Base-by-base conservation (phyloP, 2,329 filamentous ascomycete genomes). In the Cytospora chrysosperma region DNA sequence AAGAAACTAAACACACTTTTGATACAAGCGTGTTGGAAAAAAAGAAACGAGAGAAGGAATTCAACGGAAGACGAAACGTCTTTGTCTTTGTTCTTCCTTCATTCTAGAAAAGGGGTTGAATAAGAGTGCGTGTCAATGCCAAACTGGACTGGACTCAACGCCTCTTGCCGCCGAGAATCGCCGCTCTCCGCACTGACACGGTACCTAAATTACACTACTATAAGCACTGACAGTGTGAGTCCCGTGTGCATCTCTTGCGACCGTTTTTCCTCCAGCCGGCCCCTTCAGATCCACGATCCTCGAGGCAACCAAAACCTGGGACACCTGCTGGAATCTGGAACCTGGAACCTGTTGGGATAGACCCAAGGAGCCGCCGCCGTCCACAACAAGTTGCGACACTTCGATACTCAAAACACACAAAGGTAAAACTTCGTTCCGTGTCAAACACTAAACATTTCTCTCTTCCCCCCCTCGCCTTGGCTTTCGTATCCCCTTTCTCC, bases 1-100 rank as follows among this genome's bases (percentile, higher is more conserved):
- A 10, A 10, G 6, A 7, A 40, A 19, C 10, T 13, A 5, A 47
- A 47, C n/a, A 32, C 21, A 55, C 15, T 27, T 47, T 51, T n/a
- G 37, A 61, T 55, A 61, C 58, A 61, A 55, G 58, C 19, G 6
- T 21, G 40, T 43, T 30, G 28, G 12, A 32, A 10, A 32, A 9
- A 6, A 32, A 30, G 9, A 59, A 52, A 3, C 32, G 43, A n/a
- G 19, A 19, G n/a, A n/a, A n/a, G n/a, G n/a, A n/a, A n/a, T n/a
- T n/a, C n/a, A n/a, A n/a, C n/a, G n/a, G n/a, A n/a, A n/a, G n/a
- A n/a, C n/a, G n/a, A n/a, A n/a, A n/a, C n/a, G n/a, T n/a, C n/a
- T n/a, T n/a, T n/a, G 58, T 32, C 51, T 55, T 61, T 55, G 37
- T 61, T 28, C 27, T 19, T 19, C 26, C 17, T 13, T 2, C 17